Evolutionary conservation across 768 basidiomycete species (phyloP).

Genomic region (Tricholomella constricta): DNA sequence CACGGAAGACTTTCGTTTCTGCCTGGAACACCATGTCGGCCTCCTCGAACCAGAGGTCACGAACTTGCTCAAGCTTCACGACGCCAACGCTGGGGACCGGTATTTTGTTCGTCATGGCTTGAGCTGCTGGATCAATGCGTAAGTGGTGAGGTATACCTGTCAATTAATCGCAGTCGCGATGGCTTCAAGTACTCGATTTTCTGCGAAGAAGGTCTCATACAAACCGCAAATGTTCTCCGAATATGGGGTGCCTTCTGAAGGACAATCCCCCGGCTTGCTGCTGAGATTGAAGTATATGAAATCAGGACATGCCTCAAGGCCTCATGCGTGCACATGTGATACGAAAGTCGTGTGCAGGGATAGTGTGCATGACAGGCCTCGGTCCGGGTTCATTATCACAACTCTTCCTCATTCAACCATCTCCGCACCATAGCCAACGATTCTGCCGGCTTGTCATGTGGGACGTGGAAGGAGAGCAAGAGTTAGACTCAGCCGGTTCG

Average conservation of each 20-base stretch:
- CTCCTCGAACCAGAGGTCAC: constrained; percentile 28
- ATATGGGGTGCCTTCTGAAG: background rate
- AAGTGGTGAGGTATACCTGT: background rate
- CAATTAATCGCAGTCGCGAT: background rate
- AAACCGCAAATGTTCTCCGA: background rate
- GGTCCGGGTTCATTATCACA: constrained; percentile 27
- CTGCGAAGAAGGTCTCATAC: background rate
- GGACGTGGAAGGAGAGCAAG: constrained; percentile 45
- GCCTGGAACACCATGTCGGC: constrained; percentile 19
- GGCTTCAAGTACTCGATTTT: background rate
- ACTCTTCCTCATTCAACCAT: constrained; percentile 52
- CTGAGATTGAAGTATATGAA: background rate
- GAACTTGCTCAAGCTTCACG: constrained; percentile 1
- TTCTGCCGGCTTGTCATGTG: constrained; percentile 69
- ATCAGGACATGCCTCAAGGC: background rate
- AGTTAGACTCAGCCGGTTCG: constrained; percentile 18
- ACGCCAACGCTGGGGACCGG: background rate
- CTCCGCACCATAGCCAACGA: constrained; percentile 61
- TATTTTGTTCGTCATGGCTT: background rate
- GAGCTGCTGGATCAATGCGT: background rate
- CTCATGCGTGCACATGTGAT: background rate
- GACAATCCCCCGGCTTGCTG: background rate
- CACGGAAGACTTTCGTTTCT: constrained; percentile 15
- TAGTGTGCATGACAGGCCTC: background rate
- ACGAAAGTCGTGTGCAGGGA: background rate